A percentile compares a stretch with the other conserved stretches of the same genome.
phyloP scores from a whole-genome alignment of 106 monocot genomes.

The Triglochin maritima region DNA sequence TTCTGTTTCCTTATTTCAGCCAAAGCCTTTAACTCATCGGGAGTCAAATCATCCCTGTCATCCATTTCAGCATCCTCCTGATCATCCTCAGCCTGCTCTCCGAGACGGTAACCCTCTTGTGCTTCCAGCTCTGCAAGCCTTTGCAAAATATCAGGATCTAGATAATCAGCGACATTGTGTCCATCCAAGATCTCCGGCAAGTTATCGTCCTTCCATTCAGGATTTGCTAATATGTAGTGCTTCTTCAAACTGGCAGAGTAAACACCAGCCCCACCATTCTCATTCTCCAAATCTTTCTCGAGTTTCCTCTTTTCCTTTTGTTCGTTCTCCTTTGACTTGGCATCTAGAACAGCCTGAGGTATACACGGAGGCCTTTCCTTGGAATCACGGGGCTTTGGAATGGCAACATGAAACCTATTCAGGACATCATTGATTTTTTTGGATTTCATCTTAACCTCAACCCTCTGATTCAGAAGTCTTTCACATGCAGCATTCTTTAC shows the following conservation, averaged over 20 bases:
- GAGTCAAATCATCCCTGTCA: conserved; percentile 39
- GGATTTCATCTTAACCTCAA: conserved; percentile 91
- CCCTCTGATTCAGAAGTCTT: conserved; percentile 71
- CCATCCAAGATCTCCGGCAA: conserved; percentile 96
- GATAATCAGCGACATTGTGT: conserved; percentile 86
- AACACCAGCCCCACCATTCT: conserved; percentile 97
- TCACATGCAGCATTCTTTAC: conserved; percentile 96
- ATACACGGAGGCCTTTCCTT: conserved; percentile 88
- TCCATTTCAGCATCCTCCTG: conserved; percentile 67
- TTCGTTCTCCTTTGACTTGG: conserved; percentile 29
- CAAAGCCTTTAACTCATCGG: conserved; percentile 58
- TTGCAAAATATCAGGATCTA: conserved; percentile 71
- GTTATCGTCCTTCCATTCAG: conserved; percentile 95
- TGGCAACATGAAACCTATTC: conserved; percentile 92
- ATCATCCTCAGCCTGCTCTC: conserved; percentile 36
- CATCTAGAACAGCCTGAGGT: conserved; percentile 72
- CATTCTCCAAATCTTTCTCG: conserved; percentile 82
- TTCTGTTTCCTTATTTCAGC: conserved; percentile 76
- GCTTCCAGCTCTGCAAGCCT: conserved; percentile 79
- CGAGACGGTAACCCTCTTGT: conserved; percentile 73
- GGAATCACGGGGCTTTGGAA: conserved; percentile 78
- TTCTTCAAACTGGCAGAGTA: conserved; percentile 90
- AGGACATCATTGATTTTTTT: conserved; percentile 81
- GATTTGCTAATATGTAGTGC: conserved; percentile 62
- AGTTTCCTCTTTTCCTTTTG: conserved; percentile 63